A percentile compares a stretch with the other conserved stretches of the same genome.
These are phyloP conservation scores for Isoetes taiwanensis DNA, from an alignment of 75 land plant species.

Conservation along the genomic window DNA sequence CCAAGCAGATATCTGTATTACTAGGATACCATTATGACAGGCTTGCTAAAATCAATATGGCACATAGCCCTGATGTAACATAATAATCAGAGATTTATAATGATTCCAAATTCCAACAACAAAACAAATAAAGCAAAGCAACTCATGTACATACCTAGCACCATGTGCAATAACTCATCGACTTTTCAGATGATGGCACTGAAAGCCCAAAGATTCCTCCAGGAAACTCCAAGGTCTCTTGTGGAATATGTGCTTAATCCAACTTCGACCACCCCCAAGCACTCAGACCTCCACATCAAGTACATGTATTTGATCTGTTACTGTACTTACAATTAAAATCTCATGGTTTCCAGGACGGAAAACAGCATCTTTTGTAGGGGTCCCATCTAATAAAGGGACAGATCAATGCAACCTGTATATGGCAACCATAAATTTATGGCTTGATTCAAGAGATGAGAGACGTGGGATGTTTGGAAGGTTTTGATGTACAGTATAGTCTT, in stretches of 20 bases:
- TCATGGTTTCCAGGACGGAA: conserved; percentile 57
- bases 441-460: too few species aligned
- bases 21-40: too few species aligned
- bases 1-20: neutral
- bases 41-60: conserved; percentile 71
- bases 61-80: conserved; percentile 71
- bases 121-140: neutral
- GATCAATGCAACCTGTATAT: conserved; percentile 86
- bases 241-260: conserved; percentile 42
- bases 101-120: neutral
- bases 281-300: conserved; percentile 76
- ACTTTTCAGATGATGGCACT: conserved; percentile 37
- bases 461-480: too few species aligned
- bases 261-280: conserved; percentile 75
- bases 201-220: conserved; percentile 84
- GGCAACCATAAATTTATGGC: neutral
- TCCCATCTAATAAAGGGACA: conserved; percentile 76
- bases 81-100: conserved; percentile 1
- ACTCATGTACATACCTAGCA: conserved; percentile 43
- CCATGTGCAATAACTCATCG: conserved; percentile 70
- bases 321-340: conserved; percentile 57
- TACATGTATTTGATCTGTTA: conserved; percentile 62
- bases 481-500: too few species aligned
- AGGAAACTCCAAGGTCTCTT: conserved; percentile 68
- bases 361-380: conserved; percentile 75